Percentiles rank a stretch among this genome's conserved stretches.
Conservation (phyloP, 2,329 filamentous ascomycete species). For the Didymella sp. region DNA sequence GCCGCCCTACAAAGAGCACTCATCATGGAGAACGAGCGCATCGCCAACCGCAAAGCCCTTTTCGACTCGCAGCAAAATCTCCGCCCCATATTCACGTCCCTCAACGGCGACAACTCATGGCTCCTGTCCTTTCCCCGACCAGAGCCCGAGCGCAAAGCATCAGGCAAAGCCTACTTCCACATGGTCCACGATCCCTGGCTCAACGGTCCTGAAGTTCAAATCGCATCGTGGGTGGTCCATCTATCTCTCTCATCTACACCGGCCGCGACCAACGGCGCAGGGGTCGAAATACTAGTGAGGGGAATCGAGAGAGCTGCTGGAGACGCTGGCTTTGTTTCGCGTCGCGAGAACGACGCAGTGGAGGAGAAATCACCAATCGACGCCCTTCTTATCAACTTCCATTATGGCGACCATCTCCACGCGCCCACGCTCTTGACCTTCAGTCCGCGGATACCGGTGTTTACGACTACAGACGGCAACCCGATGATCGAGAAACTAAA, state of each 20-base stretch:
- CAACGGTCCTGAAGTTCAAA: background rate
- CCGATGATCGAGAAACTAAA: background rate
- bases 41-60: background rate
- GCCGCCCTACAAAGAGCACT: background rate
- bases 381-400: background rate
- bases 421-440: background rate
- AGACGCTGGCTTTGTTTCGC: background rate
- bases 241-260: background rate
- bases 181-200: background rate
- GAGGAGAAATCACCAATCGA: background rate
- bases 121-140: background rate
- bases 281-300: background rate
- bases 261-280: background rate
- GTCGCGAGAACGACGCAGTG: too few species aligned
- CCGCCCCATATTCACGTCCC: background rate
- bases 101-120: background rate
- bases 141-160: background rate
- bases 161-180: background rate
- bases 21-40: background rate
- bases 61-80: background rate
- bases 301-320: background rate
- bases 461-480: background rate
- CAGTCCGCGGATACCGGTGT: background rate
- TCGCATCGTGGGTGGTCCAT: background rate
- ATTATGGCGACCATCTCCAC: background rate